Conservation (phyloP, 2,329 filamentous ascomycete species). For the Cordyceps farinosa region DNA sequence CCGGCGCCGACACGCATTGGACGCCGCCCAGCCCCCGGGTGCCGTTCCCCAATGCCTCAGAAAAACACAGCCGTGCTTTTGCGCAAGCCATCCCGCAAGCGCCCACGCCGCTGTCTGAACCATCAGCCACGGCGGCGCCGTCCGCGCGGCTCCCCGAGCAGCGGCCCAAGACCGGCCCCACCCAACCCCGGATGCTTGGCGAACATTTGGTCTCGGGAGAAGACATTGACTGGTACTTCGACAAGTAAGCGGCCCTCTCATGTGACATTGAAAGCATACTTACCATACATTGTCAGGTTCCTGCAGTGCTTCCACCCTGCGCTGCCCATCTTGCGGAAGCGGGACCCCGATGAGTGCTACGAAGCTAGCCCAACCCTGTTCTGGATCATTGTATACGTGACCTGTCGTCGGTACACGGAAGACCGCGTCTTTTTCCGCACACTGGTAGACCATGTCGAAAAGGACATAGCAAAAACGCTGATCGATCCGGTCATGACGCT, state of each 20-base stretch:
- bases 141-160: constrained; percentile 20
- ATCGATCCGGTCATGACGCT: constrained; percentile 42
- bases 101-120: constrained; percentile 27
- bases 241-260: constrained; percentile 36
- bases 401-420: constrained; percentile 47
- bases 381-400: constrained; percentile 51
- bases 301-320: constrained; percentile 51
- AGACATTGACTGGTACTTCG: constrained; percentile 55
- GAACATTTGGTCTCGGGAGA: constrained; percentile 48
- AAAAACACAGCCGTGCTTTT: not conserved
- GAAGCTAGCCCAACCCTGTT: constrained; percentile 47
- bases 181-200: constrained; percentile 43
- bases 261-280: not conserved
- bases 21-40: constrained; percentile 29
- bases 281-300: constrained; percentile 36
- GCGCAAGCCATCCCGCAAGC: constrained; percentile 17
- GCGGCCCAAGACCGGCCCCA: constrained; percentile 27
- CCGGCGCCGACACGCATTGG: constrained; percentile 24
- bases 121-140: constrained; percentile 25
- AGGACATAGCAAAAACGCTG: constrained; percentile 44
- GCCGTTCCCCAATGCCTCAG: constrained; percentile 25
- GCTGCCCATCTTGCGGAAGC: constrained; percentile 47
- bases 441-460: constrained; percentile 44
- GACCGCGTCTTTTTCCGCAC: constrained; percentile 41
- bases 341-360: constrained; percentile 50